Evolutionary conservation across 306 rosid genomes (phyloP), one percentile per base, ranked within the genome.

Genomic region (Psophocarpus tetragonolobus): DNA sequence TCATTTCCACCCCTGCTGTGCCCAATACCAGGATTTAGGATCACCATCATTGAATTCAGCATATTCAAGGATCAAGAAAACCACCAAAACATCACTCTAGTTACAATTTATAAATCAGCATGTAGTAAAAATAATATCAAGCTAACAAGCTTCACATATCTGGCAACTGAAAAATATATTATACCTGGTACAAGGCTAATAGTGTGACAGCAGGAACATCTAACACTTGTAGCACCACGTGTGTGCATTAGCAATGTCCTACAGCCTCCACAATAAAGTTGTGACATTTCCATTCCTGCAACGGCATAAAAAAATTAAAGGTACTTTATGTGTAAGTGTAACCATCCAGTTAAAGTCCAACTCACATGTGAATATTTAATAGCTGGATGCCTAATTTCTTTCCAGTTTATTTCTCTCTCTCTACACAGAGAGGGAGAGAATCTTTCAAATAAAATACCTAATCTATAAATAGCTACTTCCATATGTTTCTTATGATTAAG

Each of bases 121-220:
- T 20, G 21, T 12, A 6, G 35, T 74, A 20, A 78, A 79, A 75
- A 69, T 74, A 61, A 63, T 24, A 14, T 54, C 13, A 21, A 73
- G 50, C 62, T 14, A 38, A 62, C 10, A 77, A 39, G 51, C 60
- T 23, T 75, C 70, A 67, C 62, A 15, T 27, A 8, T 69, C 21
- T 13, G 10, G 69, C 21, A 67, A 62, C 47, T 47, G 32, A 20
- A 39, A 69, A 45, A 80, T 23, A 62, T 39, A 67, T 38, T 58
- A 68, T 86, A 95, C 99, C 99, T 79, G 92, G 87, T 23, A 87
- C 96, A 81, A 85, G 97, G 86, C 89, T 95, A 70, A 92, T 86
- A 4, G 93, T 89, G 24, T 92, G 93, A 83, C 97, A 95, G 78
- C 97, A 91, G n/a, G 97, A 88, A 86, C 99, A 95, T 85, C 96